Base-by-base conservation (phyloP, 2,329 filamentous ascomycete species). In the Pseudogymnoascus sp. region DNA sequence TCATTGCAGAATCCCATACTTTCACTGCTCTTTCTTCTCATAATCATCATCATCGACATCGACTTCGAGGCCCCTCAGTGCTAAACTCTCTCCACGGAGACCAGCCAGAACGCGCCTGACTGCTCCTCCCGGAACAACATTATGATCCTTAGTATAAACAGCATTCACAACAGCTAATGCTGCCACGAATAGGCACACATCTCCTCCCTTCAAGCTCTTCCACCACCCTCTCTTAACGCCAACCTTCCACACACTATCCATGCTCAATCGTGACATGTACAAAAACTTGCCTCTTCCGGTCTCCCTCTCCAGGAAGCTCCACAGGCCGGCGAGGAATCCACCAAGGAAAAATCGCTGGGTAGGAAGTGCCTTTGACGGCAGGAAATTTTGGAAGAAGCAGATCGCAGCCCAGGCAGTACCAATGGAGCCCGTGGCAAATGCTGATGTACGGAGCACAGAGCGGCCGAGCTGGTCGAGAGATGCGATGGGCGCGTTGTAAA, bases 211-310 rank as follows among this genome's bases (percentile, higher is more conserved):
- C 72, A 94, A 81, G 9, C 90, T 90, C 66, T 82, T 85, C 91
- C 93, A 96, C 85, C 91, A 91, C 1, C 90, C 83, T 35, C 87
- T 80, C 84, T 97, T 97, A 61, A 89, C 84, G n/a, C 92, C 92
- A 0, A 96, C 90, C 78, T 96, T 96, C 90, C 92, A 97, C 50
- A 92, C 74, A 37, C 85, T 90, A 72, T 96, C 89, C 31, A 96
- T 79, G 63, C 88, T 91, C n/a, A 87, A 77, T 1, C 92, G 82
- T 31, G 89, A 84, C 65, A 84, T 86, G 74, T 94, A 94, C 64
- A 97, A 69, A 74, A 95, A 96, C 61, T 90, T 82, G 1, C 81
- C 79, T 13, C 89, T 77, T 41, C 87, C 83, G 63, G 81, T 77
- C 58, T 79, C 78, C 47, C 86, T 79, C 71, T 92, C 88, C 1